A percentile compares a stretch with the other conserved stretches of the same genome.
Evolutionary conservation across 1,284 basidiomycete genomes (phyloP).

Genomic region (Tilletia indica): DNA sequence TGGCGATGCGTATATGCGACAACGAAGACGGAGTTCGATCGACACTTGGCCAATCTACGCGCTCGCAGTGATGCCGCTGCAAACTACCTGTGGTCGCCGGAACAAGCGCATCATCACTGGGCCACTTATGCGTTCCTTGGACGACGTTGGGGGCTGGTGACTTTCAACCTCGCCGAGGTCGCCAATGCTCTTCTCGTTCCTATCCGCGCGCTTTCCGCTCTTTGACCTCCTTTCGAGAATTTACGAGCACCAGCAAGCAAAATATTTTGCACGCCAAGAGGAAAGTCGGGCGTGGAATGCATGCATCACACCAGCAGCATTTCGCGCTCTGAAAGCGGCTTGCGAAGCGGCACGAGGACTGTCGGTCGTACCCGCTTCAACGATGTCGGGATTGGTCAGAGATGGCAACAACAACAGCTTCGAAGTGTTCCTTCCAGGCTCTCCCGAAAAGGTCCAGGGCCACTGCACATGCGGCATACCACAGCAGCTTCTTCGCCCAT

Average conservation of each 20-base stretch:
- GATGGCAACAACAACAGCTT: not conserved
- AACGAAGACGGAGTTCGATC: not conserved
- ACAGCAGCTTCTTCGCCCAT: not conserved
- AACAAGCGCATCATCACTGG: not conserved
- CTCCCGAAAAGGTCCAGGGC: not conserved
- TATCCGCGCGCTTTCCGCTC: not conserved
- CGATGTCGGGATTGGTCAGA: not conserved
- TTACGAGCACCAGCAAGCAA: slow-evolving; percentile 7
- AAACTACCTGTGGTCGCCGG: not conserved
- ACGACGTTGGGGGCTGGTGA: slow-evolving; percentile 3
- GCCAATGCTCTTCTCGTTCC: slow-evolving; percentile 7
- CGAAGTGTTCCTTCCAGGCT: not conserved
- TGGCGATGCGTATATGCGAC: slow-evolving; percentile 1
- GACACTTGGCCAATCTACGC: not conserved
- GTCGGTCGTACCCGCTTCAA: not conserved
- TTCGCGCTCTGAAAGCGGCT: not conserved
- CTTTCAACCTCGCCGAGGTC: not conserved
- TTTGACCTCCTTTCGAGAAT: not conserved
- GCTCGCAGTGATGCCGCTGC: not conserved
- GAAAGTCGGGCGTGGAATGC: not conserved
- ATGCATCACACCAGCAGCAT: not conserved
- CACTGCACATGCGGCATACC: not conserved
- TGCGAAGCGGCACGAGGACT: not conserved
- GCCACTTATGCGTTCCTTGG: not conserved
- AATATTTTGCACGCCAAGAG: not conserved